phyloP scores from a whole-genome alignment of 2,329 filamentous ascomycete species.

The Fusarium sarcochroum region DNA sequence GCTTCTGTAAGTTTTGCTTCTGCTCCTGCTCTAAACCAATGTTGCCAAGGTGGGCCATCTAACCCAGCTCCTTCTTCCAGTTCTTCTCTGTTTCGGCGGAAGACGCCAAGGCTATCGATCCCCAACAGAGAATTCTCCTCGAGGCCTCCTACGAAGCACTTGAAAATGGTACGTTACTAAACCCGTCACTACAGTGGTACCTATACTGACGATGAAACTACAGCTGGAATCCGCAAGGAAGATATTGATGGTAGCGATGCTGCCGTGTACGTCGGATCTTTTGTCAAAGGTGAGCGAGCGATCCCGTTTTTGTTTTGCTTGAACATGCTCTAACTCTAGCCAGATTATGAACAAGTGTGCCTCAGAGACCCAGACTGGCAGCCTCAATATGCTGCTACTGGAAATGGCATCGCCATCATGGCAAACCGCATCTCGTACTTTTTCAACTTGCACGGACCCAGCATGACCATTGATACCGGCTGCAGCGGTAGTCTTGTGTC shows the following conservation, averaged over 20 bases:
- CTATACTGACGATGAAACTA: neutral
- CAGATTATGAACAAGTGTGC: slow-evolving; percentile 67
- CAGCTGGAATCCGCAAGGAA: slow-evolving; percentile 62
- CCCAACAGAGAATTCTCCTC: slow-evolving; percentile 66
- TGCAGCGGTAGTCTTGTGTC: slow-evolving; percentile 70
- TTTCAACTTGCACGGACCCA: slow-evolving; percentile 68
- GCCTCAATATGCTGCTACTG: slow-evolving; percentile 67
- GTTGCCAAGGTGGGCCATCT: slow-evolving; percentile 2
- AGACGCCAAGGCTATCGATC: slow-evolving; percentile 67
- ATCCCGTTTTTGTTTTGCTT: neutral
- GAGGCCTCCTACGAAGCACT: slow-evolving; percentile 66
- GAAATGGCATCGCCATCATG: slow-evolving; percentile 67
- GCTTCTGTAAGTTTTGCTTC: slow-evolving; percentile 57
- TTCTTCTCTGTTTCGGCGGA: slow-evolving; percentile 66
- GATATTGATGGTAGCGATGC: slow-evolving; percentile 61
- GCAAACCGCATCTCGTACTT: slow-evolving; percentile 69
- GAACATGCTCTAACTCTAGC: slow-evolving; percentile 3
- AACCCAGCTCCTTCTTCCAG: slow-evolving; percentile 48
- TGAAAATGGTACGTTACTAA: slow-evolving; percentile 58
- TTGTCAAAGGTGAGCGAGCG: slow-evolving; percentile 60
- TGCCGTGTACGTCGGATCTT: slow-evolving; percentile 65
- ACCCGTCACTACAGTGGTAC: neutral
- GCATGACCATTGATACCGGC: slow-evolving; percentile 71
- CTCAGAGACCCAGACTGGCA: slow-evolving; percentile 64
- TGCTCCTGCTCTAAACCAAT: neutral